Conservation (phyloP, 306 rosid genomes). For the Trifolium repens region DNA sequence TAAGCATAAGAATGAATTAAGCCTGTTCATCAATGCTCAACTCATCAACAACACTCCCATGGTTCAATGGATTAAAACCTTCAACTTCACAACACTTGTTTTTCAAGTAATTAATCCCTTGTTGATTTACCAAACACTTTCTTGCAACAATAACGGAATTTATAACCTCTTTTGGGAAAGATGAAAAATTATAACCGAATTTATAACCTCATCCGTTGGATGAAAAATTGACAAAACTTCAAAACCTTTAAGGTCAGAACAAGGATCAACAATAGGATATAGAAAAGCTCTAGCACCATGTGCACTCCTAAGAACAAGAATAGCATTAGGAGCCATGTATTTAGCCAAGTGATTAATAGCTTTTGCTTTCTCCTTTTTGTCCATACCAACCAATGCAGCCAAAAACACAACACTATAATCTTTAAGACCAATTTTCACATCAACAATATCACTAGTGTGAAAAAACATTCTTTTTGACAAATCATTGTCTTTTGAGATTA, state of each 20-base stretch:
- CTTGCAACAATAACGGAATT: slow-evolving; percentile 73
- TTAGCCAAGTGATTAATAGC: slow-evolving; percentile 61
- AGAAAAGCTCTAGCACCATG: slow-evolving; percentile 74
- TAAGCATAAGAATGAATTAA: slow-evolving; percentile 7
- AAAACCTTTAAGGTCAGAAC: slow-evolving; percentile 60
- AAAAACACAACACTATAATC: slow-evolving; percentile 67
- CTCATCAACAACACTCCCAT: slow-evolving; percentile 40
- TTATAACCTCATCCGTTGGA: slow-evolving; percentile 72
- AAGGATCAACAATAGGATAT: slow-evolving; percentile 69
- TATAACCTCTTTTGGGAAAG: too few species aligned
- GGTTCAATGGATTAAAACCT: slow-evolving; percentile 38
- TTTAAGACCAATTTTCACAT: slow-evolving; percentile 54
- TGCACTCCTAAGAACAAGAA: slow-evolving; percentile 75
- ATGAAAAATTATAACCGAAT: too few species aligned
- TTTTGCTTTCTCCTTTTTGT: slow-evolving; percentile 53
- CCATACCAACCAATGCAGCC: slow-evolving; percentile 82
- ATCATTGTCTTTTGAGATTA: slow-evolving; percentile 60
- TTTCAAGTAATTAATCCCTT: slow-evolving; percentile 31
- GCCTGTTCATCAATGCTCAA: slow-evolving; percentile 34
- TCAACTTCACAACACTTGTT: slow-evolving; percentile 40
- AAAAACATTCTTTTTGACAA: slow-evolving; percentile 66
- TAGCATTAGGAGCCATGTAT: slow-evolving; percentile 69
- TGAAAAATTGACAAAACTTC: slow-evolving; percentile 76
- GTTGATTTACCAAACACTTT: slow-evolving; percentile 34
- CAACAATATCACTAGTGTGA: slow-evolving; percentile 59